phyloP scores from a whole-genome alignment of 2,329 filamentous ascomycete species.

The Penicillium crustosum region DNA sequence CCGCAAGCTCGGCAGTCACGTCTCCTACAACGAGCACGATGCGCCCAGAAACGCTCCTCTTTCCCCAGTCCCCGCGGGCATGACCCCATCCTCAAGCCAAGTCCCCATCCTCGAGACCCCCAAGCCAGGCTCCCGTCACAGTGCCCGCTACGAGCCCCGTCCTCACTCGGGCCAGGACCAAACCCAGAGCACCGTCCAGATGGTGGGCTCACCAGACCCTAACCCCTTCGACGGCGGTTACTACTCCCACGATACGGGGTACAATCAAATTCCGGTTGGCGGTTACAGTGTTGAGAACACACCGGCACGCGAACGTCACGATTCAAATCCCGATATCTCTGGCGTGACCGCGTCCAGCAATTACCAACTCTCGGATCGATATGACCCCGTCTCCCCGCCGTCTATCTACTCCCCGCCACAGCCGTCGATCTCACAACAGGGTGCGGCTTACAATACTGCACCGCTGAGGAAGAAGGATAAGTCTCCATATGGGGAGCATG shows the following conservation, averaged over 20 bases:
- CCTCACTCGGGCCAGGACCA: constrained; percentile 10
- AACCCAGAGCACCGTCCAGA: constrained; percentile 10
- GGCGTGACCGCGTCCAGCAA: constrained; percentile 44
- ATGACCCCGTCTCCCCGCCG: constrained; percentile 71
- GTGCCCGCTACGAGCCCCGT: constrained; percentile 22
- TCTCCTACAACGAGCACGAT: constrained; percentile 17
- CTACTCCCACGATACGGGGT: constrained; percentile 15
- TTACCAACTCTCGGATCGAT: constrained; percentile 44
- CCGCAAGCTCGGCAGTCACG: constrained; percentile 32
- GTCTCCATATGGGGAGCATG: constrained; percentile 6
- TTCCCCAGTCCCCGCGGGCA: constrained; percentile 19
- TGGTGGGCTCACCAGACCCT: constrained; percentile 16
- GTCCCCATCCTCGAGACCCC: constrained; percentile 31
- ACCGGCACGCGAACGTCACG: constrained; percentile 69
- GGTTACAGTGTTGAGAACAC: constrained; percentile 47
- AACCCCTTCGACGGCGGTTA: constrained; percentile 17
- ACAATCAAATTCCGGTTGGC: constrained; percentile 16
- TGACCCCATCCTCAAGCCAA: constrained; percentile 24
- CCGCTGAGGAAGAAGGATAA: constrained; percentile 5
- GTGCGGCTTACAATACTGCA: not conserved
- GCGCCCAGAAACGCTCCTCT: constrained; percentile 13
- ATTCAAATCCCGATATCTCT: constrained; percentile 57
- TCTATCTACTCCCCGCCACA: constrained; percentile 69
- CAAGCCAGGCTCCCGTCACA: constrained; percentile 22
- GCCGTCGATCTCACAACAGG: not conserved